Base-by-base conservation (phyloP, 177 flowering plant genomes). In the Tripterygium wilfordii region DNA sequence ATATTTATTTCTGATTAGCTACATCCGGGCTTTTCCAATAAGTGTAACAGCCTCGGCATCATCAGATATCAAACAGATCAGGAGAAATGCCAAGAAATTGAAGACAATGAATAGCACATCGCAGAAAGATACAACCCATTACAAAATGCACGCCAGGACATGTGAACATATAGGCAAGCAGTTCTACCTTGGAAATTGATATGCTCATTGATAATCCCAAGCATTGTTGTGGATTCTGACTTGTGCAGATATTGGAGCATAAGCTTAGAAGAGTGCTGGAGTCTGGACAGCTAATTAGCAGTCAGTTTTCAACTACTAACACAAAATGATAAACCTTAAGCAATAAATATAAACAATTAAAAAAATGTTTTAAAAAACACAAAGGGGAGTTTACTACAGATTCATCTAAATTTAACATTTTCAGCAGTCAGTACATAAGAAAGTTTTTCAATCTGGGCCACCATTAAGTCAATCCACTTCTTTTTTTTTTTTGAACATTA, bases 201-300 rank as follows among this genome's bases (percentile, higher is more conserved):
- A 48, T 65, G 97, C 68, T 94, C 99, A 62, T 94, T 94, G 64
- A 94, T 69, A 49, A 90, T 70, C 44, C 96, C 97, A 64, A 94
- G 96, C 69, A 89, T 95, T 67, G 87, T 80, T 37, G 77, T 75
- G 49, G 95, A 79, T 45, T 86, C 76, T 10, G 90, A 67, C 63
- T 74, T 89, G 72, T 89, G 99, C 27, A 94, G 68, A 69, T 83
- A 87, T 67, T 87, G 95, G 57, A 87, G 74, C 52, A 94, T 77
- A 39, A 94, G 83, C 45, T 90, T 90, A 58, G 83, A 80, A 14
- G 97, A 81, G 54, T 90, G 83, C 99, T 94, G n/a, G n/a, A n/a
- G n/a, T n/a, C n/a, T n/a, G 78, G 44, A 14, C 48, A 51, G 46
- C 39, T 42, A 16, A 33, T 13, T 19, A 6, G 28, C 37, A 54